A percentile compares a stretch with the other conserved stretches of the same genome.
Evolutionary conservation across 2,329 filamentous ascomycete genomes (phyloP).

Genomic region (Teratosphaeria viscida): DNA sequence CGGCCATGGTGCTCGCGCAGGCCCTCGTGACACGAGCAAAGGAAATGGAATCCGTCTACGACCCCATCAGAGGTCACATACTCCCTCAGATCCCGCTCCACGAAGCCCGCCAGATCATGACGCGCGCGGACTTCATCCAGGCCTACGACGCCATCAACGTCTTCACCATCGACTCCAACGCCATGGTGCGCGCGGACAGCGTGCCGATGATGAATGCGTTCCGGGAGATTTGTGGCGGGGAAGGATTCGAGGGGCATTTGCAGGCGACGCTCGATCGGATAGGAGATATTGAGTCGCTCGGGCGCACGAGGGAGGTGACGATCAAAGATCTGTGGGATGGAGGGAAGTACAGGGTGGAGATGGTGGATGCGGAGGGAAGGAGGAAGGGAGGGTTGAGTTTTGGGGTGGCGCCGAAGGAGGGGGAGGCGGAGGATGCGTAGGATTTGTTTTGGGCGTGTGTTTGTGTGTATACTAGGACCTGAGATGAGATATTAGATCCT

Average conservation of each 20-base stretch:
- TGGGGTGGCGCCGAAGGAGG: conserved; percentile 27
- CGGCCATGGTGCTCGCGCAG: conserved; percentile 85
- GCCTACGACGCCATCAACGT: conserved; percentile 88
- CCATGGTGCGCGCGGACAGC: conserved; percentile 81
- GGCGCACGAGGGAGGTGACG: conserved; percentile 85
- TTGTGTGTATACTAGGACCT: neutral
- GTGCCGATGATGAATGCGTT: conserved; percentile 96
- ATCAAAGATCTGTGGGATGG: conserved; percentile 87
- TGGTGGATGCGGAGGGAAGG: conserved; percentile 37
- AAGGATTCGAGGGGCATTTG: conserved; percentile 72
- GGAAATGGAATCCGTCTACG: conserved; percentile 51
- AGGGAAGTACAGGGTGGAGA: conserved; percentile 62
- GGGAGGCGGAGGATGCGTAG: conserved; percentile 11
- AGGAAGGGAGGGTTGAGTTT: conserved; percentile 40
- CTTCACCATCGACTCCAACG: conserved; percentile 82
- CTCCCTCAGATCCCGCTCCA: conserved; percentile 75
- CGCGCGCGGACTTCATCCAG: conserved; percentile 83
- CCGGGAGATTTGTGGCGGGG: conserved; percentile 63
- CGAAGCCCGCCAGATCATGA: conserved; percentile 85
- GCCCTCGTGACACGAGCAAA: conserved; percentile 78
- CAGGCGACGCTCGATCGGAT: conserved; percentile 78
- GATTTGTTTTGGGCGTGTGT: neutral
- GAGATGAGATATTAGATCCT: neutral
- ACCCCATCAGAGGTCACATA: conserved; percentile 57
- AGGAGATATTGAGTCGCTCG: conserved; percentile 82